Conservation (phyloP, 2,329 filamentous ascomycete genomes). For the Didymella exigua region DNA sequence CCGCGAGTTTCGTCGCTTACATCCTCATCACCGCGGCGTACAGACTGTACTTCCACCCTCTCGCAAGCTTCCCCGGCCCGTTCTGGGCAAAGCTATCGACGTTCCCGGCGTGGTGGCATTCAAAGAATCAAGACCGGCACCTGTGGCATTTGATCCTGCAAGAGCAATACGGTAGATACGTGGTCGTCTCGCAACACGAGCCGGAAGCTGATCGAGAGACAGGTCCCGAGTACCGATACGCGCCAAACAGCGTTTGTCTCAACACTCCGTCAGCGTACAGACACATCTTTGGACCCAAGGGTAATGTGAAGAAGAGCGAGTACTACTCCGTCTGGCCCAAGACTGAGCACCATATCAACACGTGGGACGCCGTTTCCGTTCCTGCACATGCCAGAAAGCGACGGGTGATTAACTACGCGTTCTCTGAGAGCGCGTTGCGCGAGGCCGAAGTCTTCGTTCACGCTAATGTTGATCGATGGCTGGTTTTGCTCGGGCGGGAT, state of each 20-base stretch:
- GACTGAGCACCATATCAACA: conserved; percentile 42
- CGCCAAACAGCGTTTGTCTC: conserved; percentile 75
- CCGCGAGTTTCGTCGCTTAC: background rate
- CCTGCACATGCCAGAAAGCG: conserved; percentile 46
- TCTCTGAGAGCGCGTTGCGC: conserved; percentile 49
- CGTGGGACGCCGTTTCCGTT: conserved; percentile 34
- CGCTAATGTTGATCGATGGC: conserved; percentile 23
- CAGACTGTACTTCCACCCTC: conserved; percentile 25
- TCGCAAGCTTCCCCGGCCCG: conserved; percentile 29
- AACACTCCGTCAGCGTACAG: conserved; percentile 63
- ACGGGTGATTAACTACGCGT: conserved; percentile 49
- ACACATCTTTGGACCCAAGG: conserved; percentile 51
- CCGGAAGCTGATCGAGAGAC: conserved; percentile 30
- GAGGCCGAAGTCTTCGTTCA: conserved; percentile 49
- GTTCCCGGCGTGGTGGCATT: conserved; percentile 60
- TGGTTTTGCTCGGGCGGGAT: conserved; percentile 3
- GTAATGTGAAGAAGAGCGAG: conserved; percentile 52
- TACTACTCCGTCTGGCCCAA: conserved; percentile 52
- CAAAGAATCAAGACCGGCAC: conserved; percentile 73
- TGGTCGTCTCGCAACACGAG: no score
- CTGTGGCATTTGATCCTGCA: conserved; percentile 74
- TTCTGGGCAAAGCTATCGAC: conserved; percentile 19
- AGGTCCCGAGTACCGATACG: conserved; percentile 58
- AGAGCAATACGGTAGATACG: conserved; percentile 59
- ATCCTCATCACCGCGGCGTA: conserved; percentile 1